Percentiles rank a stretch among this genome's conserved stretches.
Evolutionary conservation across 1,284 basidiomycete genomes (phyloP).

Genomic region (Ustilago esculenta): DNA sequence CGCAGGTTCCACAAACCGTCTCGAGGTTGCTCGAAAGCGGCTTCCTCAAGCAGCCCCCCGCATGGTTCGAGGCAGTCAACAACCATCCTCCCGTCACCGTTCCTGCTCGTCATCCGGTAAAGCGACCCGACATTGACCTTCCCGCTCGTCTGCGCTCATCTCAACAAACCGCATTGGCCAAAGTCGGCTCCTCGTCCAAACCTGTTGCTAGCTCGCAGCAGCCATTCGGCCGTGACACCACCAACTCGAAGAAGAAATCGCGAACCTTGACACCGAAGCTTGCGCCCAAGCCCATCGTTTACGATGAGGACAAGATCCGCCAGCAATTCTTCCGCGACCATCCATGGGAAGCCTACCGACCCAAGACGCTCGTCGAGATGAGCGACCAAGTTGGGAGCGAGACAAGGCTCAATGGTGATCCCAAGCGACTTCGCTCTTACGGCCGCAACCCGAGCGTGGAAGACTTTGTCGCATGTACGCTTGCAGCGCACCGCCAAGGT

Average conservation of each 20-base stretch:
- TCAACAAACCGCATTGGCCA: constrained; percentile 2
- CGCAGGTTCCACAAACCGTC: constrained; percentile 87
- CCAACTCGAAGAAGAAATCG: constrained; percentile 53
- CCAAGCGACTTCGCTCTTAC: constrained; percentile 68
- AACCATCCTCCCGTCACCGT: constrained; percentile 86
- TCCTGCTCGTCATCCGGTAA: constrained; percentile 77
- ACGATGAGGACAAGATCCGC: constrained; percentile 85
- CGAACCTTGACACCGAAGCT: constrained; percentile 71
- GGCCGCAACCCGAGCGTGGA: constrained; percentile 81
- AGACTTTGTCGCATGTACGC: constrained; percentile 83
- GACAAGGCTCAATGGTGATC: constrained; percentile 73
- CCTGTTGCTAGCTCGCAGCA: constrained; percentile 7
- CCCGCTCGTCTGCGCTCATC: constrained; percentile 38
- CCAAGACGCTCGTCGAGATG: constrained; percentile 79
- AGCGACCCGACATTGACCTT: constrained; percentile 70
- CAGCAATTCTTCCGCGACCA: constrained; percentile 94
- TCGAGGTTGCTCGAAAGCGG: constrained; percentile 81
- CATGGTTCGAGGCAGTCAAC: constrained; percentile 86
- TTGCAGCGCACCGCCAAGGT: constrained; percentile 79
- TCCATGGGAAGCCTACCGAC: constrained; percentile 91
- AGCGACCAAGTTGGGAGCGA: constrained; percentile 69
- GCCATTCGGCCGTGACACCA: constrained; percentile 34
- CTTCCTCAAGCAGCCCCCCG: constrained; percentile 77
- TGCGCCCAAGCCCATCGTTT: constrained; percentile 76
- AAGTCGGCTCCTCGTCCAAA: constrained; percentile 29